A percentile compares a stretch with the other conserved stretches of the same genome.
These are phyloP conservation scores for Bipolaris oryzae DNA, from an alignment of 2,329 filamentous ascomycete species.

Conservation along the genomic window DNA sequence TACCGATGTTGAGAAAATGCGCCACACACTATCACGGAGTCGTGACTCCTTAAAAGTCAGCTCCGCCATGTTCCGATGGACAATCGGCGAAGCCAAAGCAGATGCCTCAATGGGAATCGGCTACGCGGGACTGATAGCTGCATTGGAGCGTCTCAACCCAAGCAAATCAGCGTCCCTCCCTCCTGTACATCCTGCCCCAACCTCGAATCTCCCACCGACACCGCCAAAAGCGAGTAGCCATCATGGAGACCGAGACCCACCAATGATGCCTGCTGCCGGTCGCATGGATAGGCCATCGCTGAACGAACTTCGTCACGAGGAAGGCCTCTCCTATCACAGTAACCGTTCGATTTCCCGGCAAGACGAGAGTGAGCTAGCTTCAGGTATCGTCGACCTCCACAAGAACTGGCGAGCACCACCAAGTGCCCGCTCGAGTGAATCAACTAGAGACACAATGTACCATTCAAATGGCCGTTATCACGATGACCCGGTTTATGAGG, in stretches of 20 bases:
- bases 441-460: slow-evolving; percentile 38
- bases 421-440: slow-evolving; percentile 36
- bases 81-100: slow-evolving; percentile 62
- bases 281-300: slow-evolving; percentile 26
- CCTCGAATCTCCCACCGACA: slow-evolving; percentile 39
- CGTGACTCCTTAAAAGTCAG: slow-evolving; percentile 68
- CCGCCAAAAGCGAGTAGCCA: slow-evolving; percentile 24
- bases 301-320: slow-evolving; percentile 24
- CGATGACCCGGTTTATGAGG: slow-evolving; percentile 32
- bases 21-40: slow-evolving; percentile 61
- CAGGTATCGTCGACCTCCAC: slow-evolving; percentile 33
- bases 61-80: slow-evolving; percentile 69
- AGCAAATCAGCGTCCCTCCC: slow-evolving; percentile 29
- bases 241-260: slow-evolving; percentile 12
- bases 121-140: slow-evolving; percentile 69
- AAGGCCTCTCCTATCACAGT: slow-evolving; percentile 20
- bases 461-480: slow-evolving; percentile 27
- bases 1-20: slow-evolving; percentile 66
- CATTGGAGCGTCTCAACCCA: slow-evolving; percentile 61
- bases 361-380: slow-evolving; percentile 24
- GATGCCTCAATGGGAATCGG: slow-evolving; percentile 69
- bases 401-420: slow-evolving; percentile 39
- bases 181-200: slow-evolving; percentile 39
- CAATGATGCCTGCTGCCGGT: slow-evolving; percentile 11
- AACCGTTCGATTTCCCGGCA: slow-evolving; percentile 22